Conservation (phyloP, 2,329 filamentous ascomycete genomes). For the Pseudogymnoascus sp. region DNA sequence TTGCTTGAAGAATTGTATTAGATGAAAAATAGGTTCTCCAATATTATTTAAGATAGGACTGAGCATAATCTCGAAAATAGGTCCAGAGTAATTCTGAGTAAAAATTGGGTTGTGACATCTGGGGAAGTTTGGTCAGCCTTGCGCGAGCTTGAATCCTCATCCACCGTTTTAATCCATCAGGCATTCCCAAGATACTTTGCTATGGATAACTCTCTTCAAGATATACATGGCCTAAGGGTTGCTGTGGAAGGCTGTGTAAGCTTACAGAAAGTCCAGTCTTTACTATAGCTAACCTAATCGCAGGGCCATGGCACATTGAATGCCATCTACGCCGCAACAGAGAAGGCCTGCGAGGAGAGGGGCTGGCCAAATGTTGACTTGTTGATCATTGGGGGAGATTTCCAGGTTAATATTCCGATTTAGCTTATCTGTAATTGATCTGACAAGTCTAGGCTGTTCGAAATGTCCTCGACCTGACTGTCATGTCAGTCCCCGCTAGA, state of each 20-base stretch:
- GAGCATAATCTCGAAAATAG: neutral
- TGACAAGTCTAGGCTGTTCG: conserved; percentile 60
- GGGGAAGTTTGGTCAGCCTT: neutral
- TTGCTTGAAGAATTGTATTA: neutral
- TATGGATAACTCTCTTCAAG: conserved; percentile 25
- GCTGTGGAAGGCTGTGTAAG: conserved; percentile 83
- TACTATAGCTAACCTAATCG: conserved; percentile 22
- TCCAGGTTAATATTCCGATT: conserved; percentile 55
- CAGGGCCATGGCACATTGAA: conserved; percentile 88
- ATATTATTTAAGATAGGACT: neutral
- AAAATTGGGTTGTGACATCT: neutral
- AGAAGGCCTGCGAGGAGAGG: conserved; percentile 60
- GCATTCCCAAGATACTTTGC: neutral
- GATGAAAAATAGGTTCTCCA: neutral
- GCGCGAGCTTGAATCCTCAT: neutral
- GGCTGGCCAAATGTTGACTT: conserved; percentile 80
- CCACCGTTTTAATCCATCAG: neutral
- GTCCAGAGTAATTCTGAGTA: neutral
- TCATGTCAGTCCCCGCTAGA: conserved; percentile 84
- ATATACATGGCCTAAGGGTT: conserved; percentile 55
- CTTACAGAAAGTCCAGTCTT: conserved; percentile 17
- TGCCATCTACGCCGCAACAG: conserved; percentile 79
- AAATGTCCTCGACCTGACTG: conserved; percentile 78
- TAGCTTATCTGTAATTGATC: conserved; percentile 2
- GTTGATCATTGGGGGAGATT: conserved; percentile 92